phyloP scores from a whole-genome alignment of 176 grass and related monocot species.

The Raddia guianensis region DNA sequence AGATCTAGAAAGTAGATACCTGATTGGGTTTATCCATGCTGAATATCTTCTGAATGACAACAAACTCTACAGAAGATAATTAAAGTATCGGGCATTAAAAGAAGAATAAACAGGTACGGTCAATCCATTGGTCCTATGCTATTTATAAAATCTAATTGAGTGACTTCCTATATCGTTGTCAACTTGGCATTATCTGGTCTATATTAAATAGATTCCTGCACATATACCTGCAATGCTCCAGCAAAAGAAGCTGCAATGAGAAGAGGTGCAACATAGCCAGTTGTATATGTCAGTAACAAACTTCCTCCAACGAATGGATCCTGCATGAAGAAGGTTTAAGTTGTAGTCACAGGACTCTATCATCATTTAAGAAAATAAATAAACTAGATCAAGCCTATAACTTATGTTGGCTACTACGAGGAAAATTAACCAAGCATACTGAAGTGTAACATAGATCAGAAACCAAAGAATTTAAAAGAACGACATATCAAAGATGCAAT shows the following conservation, averaged over 20 bases:
- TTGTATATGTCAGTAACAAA: slow-evolving; percentile 93
- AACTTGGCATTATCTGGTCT: slow-evolving; percentile 5
- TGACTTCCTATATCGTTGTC: slow-evolving; percentile 12
- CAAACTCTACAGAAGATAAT: slow-evolving; percentile 66
- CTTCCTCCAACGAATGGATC: slow-evolving; percentile 85
- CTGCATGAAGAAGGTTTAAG: slow-evolving; percentile 48
- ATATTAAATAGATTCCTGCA: slow-evolving; percentile 1
- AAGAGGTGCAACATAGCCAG: slow-evolving; percentile 94
- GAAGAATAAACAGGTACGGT: slow-evolving; percentile 5
- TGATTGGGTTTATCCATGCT: slow-evolving; percentile 95
- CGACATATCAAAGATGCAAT: background rate
- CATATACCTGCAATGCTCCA: slow-evolving; percentile 82
- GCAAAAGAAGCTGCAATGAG: slow-evolving; percentile 97
- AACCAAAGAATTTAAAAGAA: background rate
- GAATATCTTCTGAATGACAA: slow-evolving; percentile 91
- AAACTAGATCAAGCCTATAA: background rate
- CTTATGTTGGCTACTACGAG: background rate
- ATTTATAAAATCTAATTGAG: slow-evolving; percentile 10
- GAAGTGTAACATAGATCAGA: background rate
- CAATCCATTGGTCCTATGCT: background rate
- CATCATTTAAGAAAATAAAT: slow-evolving; percentile 23
- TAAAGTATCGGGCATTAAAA: slow-evolving; percentile 33
- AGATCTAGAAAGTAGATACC: slow-evolving; percentile 56
- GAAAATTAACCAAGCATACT: slow-evolving; percentile 2
- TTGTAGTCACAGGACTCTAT: slow-evolving; percentile 18